A percentile compares a stretch with the other conserved stretches of the same genome.
phyloP scores from a whole-genome alignment of 495 filamentous ascomycete species.

The Xylaria castorea region DNA sequence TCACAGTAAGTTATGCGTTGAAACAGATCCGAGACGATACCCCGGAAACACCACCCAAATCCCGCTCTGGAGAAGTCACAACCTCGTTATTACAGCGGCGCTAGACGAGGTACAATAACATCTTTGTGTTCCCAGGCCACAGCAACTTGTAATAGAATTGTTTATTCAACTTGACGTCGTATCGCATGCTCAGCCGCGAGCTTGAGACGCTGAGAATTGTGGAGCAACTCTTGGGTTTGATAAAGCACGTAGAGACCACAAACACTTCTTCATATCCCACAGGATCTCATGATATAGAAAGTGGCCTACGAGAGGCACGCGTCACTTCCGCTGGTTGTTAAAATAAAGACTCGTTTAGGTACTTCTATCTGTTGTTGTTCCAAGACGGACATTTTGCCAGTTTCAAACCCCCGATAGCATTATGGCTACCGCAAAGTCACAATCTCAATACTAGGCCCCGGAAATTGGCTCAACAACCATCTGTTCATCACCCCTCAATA shows the following conservation, averaged over 20 bases:
- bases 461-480: background rate
- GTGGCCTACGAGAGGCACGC: background rate
- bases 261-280: background rate
- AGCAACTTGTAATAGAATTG: background rate
- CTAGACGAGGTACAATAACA: background rate
- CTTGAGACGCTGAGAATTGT: background rate
- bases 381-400: background rate
- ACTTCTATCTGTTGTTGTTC: background rate
- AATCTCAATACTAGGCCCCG: background rate
- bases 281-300: background rate
- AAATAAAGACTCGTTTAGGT: background rate
- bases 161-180: background rate
- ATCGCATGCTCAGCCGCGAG: background rate
- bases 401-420: background rate
- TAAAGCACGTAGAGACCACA: background rate
- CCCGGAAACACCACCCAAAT: background rate
- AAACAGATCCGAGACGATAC: conserved; percentile 11
- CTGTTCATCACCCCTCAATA: background rate
- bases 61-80: background rate
- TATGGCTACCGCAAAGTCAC: background rate
- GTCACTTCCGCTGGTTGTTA: background rate
- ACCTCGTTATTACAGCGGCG: background rate
- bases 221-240: background rate
- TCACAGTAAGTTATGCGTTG: background rate
- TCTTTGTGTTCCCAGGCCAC: background rate